Conservation (phyloP, 2,329 filamentous ascomycete genomes). For the Metarhizium sp. region DNA sequence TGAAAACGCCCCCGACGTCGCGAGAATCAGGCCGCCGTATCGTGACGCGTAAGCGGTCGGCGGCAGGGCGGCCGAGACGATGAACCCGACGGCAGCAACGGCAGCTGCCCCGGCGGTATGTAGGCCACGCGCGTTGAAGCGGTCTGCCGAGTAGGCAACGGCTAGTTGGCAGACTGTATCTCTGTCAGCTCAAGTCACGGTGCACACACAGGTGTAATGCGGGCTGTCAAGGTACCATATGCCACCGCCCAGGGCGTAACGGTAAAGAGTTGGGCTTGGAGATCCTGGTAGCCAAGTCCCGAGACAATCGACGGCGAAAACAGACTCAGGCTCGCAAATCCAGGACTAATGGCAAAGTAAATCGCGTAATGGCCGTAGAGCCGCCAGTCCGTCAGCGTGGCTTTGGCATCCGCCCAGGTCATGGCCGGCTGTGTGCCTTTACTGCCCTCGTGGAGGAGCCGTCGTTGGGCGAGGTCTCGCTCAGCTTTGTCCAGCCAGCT, state of each 20-base stretch:
- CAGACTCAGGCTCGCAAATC: constrained; percentile 50
- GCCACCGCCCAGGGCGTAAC: constrained; percentile 56
- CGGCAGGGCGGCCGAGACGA: constrained; percentile 55
- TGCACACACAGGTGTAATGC: neutral
- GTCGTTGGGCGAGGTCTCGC: constrained; percentile 39
- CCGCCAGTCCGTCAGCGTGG: constrained; percentile 55
- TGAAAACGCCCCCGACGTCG: constrained; percentile 55
- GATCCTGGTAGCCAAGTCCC: constrained; percentile 38
- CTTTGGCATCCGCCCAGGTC: constrained; percentile 59
- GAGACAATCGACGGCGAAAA: constrained; percentile 53
- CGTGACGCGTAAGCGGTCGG: constrained; percentile 47
- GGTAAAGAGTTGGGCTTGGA: constrained; percentile 56
- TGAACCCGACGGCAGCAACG: constrained; percentile 40
- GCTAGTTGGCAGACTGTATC: constrained; percentile 27
- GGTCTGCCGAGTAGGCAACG: constrained; percentile 52
- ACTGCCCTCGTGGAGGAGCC: constrained; percentile 37
- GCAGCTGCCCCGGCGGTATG: constrained; percentile 33
- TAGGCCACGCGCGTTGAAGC: constrained; percentile 42
- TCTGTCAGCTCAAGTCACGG: neutral
- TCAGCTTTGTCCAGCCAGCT: constrained; percentile 53
- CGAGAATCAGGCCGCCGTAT: constrained; percentile 64
- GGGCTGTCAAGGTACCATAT: constrained; percentile 29
- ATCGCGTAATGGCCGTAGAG: constrained; percentile 59
- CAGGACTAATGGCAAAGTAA: constrained; percentile 40
- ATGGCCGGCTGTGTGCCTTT: constrained; percentile 52